Conservation (phyloP, 768 basidiomycete species). For the Vararia minispora region DNA sequence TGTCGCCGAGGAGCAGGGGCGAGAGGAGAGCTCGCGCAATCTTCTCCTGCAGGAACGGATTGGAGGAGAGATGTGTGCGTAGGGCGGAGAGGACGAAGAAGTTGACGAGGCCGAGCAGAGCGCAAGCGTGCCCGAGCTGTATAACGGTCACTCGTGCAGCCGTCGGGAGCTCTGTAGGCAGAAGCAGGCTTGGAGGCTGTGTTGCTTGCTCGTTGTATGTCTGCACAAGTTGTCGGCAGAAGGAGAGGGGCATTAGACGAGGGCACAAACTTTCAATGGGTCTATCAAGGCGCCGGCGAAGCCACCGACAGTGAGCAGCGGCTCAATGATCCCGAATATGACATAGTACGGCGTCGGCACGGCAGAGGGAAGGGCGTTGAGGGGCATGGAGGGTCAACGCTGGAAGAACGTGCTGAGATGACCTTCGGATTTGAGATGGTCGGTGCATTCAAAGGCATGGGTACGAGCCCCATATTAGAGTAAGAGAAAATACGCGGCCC, state of each 20-base stretch:
- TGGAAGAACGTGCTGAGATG: neutral
- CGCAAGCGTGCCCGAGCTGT: conserved; percentile 72
- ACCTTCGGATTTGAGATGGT: neutral
- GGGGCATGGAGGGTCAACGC: conserved; percentile 24
- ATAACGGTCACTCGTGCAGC: conserved; percentile 61
- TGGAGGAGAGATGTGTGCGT: conserved; percentile 44
- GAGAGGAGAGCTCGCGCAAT: conserved; percentile 50
- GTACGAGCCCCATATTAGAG: neutral
- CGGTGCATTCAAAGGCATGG: neutral
- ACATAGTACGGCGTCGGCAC: conserved; percentile 66
- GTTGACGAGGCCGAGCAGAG: conserved; percentile 61
- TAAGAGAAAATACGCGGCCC: neutral
- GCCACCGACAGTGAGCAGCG: conserved; percentile 50
- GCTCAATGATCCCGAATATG: conserved; percentile 67
- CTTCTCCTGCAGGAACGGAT: conserved; percentile 63
- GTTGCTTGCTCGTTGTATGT: conserved; percentile 68
- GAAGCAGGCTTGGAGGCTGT: conserved; percentile 40
- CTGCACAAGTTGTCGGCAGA: conserved; percentile 24
- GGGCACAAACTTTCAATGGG: conserved; percentile 45
- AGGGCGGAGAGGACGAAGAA: conserved; percentile 51
- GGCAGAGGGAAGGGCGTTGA: conserved; percentile 44
- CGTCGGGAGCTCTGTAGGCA: conserved; percentile 39
- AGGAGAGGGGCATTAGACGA: conserved; percentile 4
- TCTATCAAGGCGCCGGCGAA: conserved; percentile 56
- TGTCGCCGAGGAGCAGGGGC: conserved; percentile 60